Base-by-base conservation (phyloP, 768 basidiomycete species). In the Ramaria rubella region DNA sequence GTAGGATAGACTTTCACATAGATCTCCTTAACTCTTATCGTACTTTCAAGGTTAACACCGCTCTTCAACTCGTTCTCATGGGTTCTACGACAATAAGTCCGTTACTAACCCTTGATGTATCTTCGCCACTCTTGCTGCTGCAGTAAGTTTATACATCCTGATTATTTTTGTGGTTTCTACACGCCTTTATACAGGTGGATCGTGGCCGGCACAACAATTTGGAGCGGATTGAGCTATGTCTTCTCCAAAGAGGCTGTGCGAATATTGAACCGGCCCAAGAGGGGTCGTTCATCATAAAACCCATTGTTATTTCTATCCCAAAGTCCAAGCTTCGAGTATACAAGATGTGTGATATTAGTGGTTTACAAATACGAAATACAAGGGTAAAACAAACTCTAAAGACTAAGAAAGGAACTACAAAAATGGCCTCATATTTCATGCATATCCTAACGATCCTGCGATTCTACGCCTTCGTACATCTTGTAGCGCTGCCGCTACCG, bases 21-120 rank as follows among this genome's bases (percentile, higher is more conserved):
- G 9, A 29, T 15, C 23, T 4, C 14, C 44, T 12, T 21, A 15
- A 7, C 17, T 53, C 29, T 55, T 31, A 36, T 46, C 19, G 17
- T 54, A 21, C 15, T 8, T 42, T 45, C 19, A 61, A 96, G 90
- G 77, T 91, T 59, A 99, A 99, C 67, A 99, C 95, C 0, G 86
- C 86, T 6, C 78, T 97, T 5, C 95, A 99, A 68, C 81, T 99
- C 12, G 70, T 87, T 6, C 75, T 99, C 17, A 96, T 99, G 90
- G 94, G 92, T 2, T 70, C 75, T 0, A 94, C 92, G 4, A 95
- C 94, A 0, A 74, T 95, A 56, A 83, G 83, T 46, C 94, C 94
- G 0, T 75, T 98, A 30, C 69, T 90, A 4, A 82, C 88, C 0
- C 65, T 72, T 5, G 81, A 86, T 27, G 68, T 90, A 5, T 65